These are phyloP conservation scores for Fusarium sp. DNA, from an alignment of 2,329 filamentous ascomycete species.

Conservation along the genomic window DNA sequence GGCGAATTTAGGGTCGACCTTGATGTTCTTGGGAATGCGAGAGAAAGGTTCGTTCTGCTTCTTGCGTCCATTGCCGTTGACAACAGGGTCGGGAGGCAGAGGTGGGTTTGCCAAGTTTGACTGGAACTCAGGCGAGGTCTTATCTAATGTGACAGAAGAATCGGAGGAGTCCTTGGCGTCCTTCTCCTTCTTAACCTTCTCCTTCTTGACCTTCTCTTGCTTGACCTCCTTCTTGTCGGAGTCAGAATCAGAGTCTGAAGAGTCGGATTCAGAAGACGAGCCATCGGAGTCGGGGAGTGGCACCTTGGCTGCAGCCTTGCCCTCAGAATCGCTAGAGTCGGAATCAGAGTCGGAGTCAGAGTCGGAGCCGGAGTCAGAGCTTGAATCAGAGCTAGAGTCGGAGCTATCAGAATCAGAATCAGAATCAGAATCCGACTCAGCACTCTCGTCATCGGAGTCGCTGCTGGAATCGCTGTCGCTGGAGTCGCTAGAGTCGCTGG, in stretches of 20 bases:
- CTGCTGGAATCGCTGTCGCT: slow-evolving; percentile 47
- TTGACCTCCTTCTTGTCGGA: slow-evolving; percentile 43
- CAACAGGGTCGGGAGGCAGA: slow-evolving; percentile 64
- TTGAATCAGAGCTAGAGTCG: slow-evolving; percentile 46
- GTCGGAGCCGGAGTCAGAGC: slow-evolving; percentile 47
- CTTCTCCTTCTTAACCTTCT: slow-evolving; percentile 35
- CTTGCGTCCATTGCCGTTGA: slow-evolving; percentile 54
- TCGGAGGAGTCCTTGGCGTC: slow-evolving; percentile 54
- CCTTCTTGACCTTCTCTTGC: slow-evolving; percentile 42
- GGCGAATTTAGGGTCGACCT: slow-evolving; percentile 75
- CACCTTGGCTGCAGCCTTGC: slow-evolving; percentile 55
- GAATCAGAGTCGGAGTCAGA: slow-evolving; percentile 57
- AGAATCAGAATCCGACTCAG: slow-evolving; percentile 50
- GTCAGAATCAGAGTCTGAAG: slow-evolving; percentile 46
- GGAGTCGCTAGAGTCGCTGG: slow-evolving; percentile 47
- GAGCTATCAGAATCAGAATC: slow-evolving; percentile 49
- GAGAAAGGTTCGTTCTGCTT: slow-evolving; percentile 78
- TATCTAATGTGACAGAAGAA: slow-evolving; percentile 64
- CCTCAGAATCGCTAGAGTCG: slow-evolving; percentile 53
- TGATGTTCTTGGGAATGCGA: slow-evolving; percentile 76
- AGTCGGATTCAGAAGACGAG: slow-evolving; percentile 50
- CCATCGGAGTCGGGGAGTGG: slow-evolving; percentile 59
- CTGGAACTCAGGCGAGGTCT: slow-evolving; percentile 58
- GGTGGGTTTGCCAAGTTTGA: slow-evolving; percentile 58
- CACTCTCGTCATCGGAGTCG: slow-evolving; percentile 52